Evolutionary conservation across 306 rosid genomes (phyloP).

Genomic region (Senna siamea): DNA sequence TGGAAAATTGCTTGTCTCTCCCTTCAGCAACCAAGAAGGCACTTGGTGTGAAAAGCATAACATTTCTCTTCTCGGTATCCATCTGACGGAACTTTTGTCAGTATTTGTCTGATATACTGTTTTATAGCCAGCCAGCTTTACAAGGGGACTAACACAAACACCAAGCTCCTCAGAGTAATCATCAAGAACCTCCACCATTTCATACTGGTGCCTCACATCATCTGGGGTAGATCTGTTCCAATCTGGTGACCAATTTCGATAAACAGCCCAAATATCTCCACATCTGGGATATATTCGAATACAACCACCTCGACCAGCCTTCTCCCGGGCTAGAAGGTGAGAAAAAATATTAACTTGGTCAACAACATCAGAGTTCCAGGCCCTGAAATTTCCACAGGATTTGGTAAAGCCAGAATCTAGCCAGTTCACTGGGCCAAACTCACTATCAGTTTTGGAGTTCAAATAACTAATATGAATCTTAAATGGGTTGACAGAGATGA

Average conservation of each 20-base stretch:
- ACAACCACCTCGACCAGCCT: conserved; percentile 96
- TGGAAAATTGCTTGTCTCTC: conserved; percentile 63
- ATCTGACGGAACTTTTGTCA: conserved; percentile 68
- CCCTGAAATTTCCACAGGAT: conserved; percentile 97
- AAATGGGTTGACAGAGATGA: conserved; percentile 81
- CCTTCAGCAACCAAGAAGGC: conserved; percentile 78
- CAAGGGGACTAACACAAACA: conserved; percentile 77
- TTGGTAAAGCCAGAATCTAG: conserved; percentile 88
- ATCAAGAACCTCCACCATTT: conserved; percentile 95
- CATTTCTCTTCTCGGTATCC: conserved; percentile 93
- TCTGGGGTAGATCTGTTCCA: conserved; percentile 92
- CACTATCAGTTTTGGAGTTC: conserved; percentile 88
- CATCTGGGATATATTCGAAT: conserved; percentile 79
- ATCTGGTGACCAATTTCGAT: conserved; percentile 79
- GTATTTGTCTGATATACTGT: conserved; percentile 75
- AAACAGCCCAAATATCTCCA: conserved; percentile 94
- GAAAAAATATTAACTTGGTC: conserved; percentile 94
- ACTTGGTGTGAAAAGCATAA: conserved; percentile 95
- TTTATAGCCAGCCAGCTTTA: conserved; percentile 83
- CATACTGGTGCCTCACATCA: conserved; percentile 87
- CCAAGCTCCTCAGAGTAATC: conserved; percentile 96
- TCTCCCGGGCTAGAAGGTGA: conserved; percentile 72
- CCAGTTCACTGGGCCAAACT: conserved; percentile 88
- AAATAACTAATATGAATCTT: conserved; percentile 83
- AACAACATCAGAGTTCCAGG: conserved; percentile 72